Evolutionary conservation across 2,329 filamentous ascomycete species (phyloP), one percentile per base, ranked within the genome.

Genomic region (Ophiocordyceps camponoti-floridani): DNA sequence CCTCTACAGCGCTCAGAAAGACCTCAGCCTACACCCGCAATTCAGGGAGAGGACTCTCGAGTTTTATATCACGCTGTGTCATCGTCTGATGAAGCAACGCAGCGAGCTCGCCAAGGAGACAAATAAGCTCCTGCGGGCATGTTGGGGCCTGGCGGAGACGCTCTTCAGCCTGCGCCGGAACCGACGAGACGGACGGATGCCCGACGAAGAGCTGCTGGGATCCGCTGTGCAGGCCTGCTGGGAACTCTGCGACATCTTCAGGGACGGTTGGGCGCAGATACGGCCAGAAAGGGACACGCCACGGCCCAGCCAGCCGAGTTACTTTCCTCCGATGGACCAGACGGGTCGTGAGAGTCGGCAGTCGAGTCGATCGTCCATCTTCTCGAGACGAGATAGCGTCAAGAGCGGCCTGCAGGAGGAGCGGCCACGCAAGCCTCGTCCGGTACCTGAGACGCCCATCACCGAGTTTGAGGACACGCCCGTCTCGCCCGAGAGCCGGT

Each of bases 381-480:
- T 65, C 46, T 73, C 72, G 14, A 76, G 72, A 53, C 65, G 65
- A 12, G 69, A 73, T 37, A 75, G 69, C 51, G 60, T 70, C 40
- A 71, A 72, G 53, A 68, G 67, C 43, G 50, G 46, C 13, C 58
- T 58, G 4, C 54, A 57, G 37, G 65, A 75, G 47, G 66, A 78
- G 52, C 66, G 65, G 57, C 58, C 67, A 52, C 65, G 66, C 45
- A 71, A 68, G 45, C 59, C 62, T 16, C 63, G 60, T 3, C 63
- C 65, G 2, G 72, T 79, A 4, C 88, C 88, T 1, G 89, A 96
- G 63, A 96, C 88, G 0, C 88, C 88, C 0, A 89, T 89, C 1
- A 96, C 88, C 4, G 87, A 95, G 52, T 95, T 95, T 53, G 89
- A 95, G 59, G 88, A 96, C 56, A 86, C 82, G 0, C 80, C 84